Evolutionary conservation across 768 basidiomycete species (phyloP).

Genomic region (Strobilomyces echinocephalus): DNA sequence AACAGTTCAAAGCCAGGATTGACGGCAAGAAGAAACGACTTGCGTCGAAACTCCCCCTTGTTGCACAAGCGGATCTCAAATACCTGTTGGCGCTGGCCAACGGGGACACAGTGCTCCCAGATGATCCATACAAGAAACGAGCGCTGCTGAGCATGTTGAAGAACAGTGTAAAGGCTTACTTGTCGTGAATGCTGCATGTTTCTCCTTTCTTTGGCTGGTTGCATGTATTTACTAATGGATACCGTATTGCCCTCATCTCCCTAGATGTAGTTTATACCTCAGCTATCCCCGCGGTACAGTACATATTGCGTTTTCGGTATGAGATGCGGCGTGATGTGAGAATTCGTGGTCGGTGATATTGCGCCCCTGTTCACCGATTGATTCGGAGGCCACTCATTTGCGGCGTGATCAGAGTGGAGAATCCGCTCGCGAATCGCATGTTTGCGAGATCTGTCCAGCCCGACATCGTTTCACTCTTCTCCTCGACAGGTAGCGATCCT

Average conservation of each 20-base stretch:
- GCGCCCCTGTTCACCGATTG: background rate
- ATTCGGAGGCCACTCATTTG: conserved; percentile 13
- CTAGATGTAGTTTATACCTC: conserved; percentile 11
- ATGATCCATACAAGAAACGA: conserved; percentile 46
- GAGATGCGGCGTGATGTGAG: background rate
- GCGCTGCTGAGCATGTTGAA: conserved; percentile 56
- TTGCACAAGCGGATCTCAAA: conserved; percentile 85
- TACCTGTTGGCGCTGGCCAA: conserved; percentile 65
- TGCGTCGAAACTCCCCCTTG: conserved; percentile 63
- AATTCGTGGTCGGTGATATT: background rate
- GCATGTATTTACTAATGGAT: conserved; percentile 13
- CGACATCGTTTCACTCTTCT: conserved; percentile 64
- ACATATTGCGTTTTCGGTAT: background rate
- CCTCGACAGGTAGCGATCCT: conserved; percentile 63
- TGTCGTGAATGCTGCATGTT: conserved; percentile 11
- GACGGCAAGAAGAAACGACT: conserved; percentile 52
- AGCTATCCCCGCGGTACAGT: conserved; percentile 1
- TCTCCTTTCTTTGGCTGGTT: background rate
- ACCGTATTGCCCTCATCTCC: background rate
- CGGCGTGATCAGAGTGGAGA: conserved; percentile 16
- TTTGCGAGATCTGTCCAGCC: conserved; percentile 59
- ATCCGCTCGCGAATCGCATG: conserved; percentile 32
- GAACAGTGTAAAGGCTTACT: conserved; percentile 31
- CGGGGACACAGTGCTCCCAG: conserved; percentile 49
- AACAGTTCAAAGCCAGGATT: conserved; percentile 79